Base-by-base conservation (phyloP, 192 early-diverging fungal genomes). In the Dissophora ornata region DNA sequence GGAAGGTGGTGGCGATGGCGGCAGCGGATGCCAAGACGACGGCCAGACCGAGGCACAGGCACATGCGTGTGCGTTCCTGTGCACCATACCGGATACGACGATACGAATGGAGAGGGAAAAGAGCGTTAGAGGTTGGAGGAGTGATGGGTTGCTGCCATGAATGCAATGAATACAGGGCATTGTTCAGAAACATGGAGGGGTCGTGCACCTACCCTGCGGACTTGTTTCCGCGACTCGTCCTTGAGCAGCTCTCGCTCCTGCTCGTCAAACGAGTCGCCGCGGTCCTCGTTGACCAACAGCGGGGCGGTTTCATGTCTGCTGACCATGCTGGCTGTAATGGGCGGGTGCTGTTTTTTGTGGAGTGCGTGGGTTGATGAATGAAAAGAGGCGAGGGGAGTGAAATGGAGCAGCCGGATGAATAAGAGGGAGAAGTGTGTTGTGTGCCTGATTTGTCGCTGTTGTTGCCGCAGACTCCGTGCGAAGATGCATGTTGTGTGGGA, bases 241-340 rank as follows among this genome's bases (percentile, higher is more conserved):
- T 42, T 44, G n/a, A 77, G 64, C 40, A 77, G 28, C 30, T 52
- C 73, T 13, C 63, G 64, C 40, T 77, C 73, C 19, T 67, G 41
- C 34, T 67, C 64, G 40, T 77, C 73, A 33, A 77, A 77, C 11
- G 63, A 67, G 32, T 67, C 73, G 26, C 53, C 49, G 7, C 51
- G 63, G 5, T 77, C 73, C 36, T 57, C 73, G 24, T 67, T 67
- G 24, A 59, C 73, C 16, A 77, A 59, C 58, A 77, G 28, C 19
- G 73, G 73, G 32, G 73, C 58, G 4, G 51, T 28, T 33, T 54
- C 64, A 30, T 53, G 44, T 47, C 62, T 55, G 41, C 33, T 40
- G 19, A 61, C 51, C 53, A 55, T 57, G 47, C 16, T 26, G 13
- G 32, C n/a, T n/a, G n/a, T n/a, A n/a, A n/a, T n/a, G n/a, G n/a